Evolutionary conservation across 2,329 filamentous ascomycete genomes (phyloP).

Genomic region (Trichoderma arundinaceum): DNA sequence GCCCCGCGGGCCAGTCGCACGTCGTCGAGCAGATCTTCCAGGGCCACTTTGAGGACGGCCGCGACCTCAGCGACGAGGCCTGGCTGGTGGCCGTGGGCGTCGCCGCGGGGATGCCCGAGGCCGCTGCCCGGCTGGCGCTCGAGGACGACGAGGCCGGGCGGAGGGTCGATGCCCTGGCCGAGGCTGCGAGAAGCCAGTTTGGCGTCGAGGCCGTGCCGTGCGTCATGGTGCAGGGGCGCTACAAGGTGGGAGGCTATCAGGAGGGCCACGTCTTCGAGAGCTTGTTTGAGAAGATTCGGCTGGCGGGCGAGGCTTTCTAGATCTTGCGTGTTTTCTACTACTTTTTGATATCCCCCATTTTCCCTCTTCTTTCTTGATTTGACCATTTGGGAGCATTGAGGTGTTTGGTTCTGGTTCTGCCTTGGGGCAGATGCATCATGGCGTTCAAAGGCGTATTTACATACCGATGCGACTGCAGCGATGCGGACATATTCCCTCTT

Average conservation of each 20-base stretch:
- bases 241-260: slow-evolving; percentile 74
- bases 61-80: slow-evolving; percentile 49
- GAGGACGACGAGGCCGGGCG: slow-evolving; percentile 39
- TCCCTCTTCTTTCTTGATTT: not conserved
- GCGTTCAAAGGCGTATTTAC: too few relatives aligned
- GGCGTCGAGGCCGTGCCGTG: slow-evolving; percentile 72
- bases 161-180: slow-evolving; percentile 43
- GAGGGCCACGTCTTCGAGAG: slow-evolving; percentile 67
- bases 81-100: slow-evolving; percentile 48
- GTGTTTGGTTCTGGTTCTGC: too few relatives aligned
- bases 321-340: not conserved
- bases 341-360: not conserved
- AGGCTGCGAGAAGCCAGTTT: slow-evolving; percentile 38
- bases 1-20: slow-evolving; percentile 45
- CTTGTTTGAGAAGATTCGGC: slow-evolving; percentile 65
- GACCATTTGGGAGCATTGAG: too few relatives aligned
- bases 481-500: not conserved
- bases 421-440: too few relatives aligned
- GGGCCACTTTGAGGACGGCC: slow-evolving; percentile 50
- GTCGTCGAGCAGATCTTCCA: slow-evolving; percentile 51
- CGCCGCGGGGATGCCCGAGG: slow-evolving; percentile 41
- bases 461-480: too few relatives aligned
- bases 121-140: slow-evolving; percentile 41
- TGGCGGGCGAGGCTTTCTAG: slow-evolving; percentile 29
- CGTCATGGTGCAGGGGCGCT: slow-evolving; percentile 72